These are phyloP conservation scores for Picochlorum sp. DNA, from an alignment of 139 green algal genomes.

Conservation along the genomic window DNA sequence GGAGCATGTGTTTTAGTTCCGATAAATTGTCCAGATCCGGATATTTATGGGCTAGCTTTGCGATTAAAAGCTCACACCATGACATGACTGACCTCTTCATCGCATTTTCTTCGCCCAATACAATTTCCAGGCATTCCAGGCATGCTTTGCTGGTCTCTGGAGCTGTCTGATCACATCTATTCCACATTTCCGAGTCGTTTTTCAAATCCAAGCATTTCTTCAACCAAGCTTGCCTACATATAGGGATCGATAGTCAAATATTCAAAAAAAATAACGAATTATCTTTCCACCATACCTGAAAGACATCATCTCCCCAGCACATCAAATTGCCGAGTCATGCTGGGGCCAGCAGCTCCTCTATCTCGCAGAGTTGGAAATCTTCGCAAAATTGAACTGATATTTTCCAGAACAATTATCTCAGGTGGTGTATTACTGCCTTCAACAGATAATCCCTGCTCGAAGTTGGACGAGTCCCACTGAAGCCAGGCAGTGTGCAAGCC, in stretches of 20 bases:
- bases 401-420: conserved; percentile 19
- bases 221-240: conserved; percentile 28
- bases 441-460: neutral
- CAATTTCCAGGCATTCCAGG: conserved; percentile 30
- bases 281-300: neutral
- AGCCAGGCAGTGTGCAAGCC: conserved; percentile 41
- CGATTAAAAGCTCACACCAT: conserved; percentile 58
- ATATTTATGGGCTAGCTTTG: conserved; percentile 42
- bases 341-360: neutral
- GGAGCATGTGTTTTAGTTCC: conserved; percentile 37
- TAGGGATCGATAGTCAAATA: conserved; percentile 8
- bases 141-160: conserved; percentile 2
- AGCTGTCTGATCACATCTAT: conserved; percentile 4
- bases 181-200: conserved; percentile 22
- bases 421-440: neutral
- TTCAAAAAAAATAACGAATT: neutral
- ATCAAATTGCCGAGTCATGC: conserved; percentile 12
- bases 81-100: conserved; percentile 5
- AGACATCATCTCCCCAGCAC: neutral
- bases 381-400: conserved; percentile 17
- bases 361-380: conserved; percentile 14
- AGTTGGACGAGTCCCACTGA: conserved; percentile 13
- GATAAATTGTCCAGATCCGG: conserved; percentile 19
- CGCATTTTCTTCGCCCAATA: conserved; percentile 35
- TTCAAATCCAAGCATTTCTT: conserved; percentile 22